Evolutionary conservation across 257 asterid genomes (phyloP), one percentile per base, ranked within the genome.

Genomic region (Petunia axillaris): DNA sequence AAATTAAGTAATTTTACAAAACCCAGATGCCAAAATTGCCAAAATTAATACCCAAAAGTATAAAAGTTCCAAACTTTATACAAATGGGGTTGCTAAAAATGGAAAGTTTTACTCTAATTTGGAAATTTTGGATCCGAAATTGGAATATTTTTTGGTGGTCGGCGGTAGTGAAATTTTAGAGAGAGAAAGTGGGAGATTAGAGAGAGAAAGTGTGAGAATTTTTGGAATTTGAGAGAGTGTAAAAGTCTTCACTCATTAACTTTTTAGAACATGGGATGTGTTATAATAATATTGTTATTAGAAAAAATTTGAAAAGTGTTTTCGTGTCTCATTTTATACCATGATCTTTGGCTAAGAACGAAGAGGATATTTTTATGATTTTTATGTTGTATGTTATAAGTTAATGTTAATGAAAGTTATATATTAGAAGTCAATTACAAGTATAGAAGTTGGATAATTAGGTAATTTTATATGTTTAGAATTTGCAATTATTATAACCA

Each of bases 11-110:
- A 16, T 52, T 63, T 3, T 11, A 48, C 41, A 8, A 79, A 39
- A 48, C 37, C 48, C n/a, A 25, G 81, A 10, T 46, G 80, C 25
- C 76, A 73, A 43, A 79, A 48, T 77, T 65, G 76, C 79, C 57
- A 58, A 54, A 71, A 50, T 50, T 46, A 50, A 13, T 14, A 39
- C 16, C 78, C 16, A n/a, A 25, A 25, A 25, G 25, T 25, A 25
- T 25, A 25, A 8, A 8, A 50, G 9, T 10, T 53, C 15, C 15
- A 64, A 62, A 10, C 25, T 37, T 48, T 8, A 59, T 0, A 4
- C 4, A 37, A 57, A 57, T 6, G 50, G 74, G 52, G 25, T 40
- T 39, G 25, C 25, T 25, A 25, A 25, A 25, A 25, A 25, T 25
- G 43, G 37, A 63, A 4, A 3, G n/a, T 5, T 1, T 48, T 41